Percentiles rank a stretch among this genome's conserved stretches.
Conservation (phyloP, 108 stramenopile genomes). For the Poteriospumella lacustris region DNA sequence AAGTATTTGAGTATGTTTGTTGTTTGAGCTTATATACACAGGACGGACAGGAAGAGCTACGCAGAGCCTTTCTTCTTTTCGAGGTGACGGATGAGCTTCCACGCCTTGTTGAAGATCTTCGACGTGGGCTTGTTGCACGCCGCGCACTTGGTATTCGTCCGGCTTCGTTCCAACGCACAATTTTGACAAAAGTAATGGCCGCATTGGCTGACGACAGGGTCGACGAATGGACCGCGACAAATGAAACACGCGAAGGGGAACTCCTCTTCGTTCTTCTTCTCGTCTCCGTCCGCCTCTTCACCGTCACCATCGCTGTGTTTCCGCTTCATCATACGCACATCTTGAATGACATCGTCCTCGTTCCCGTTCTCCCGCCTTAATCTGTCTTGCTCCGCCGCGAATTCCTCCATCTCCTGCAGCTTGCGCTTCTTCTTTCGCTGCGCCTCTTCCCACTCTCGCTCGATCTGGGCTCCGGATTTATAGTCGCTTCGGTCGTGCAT, state of each 20-base stretch:
- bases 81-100: conserved; percentile 32
- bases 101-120: conserved; percentile 72
- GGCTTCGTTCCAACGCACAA: conserved; percentile 61
- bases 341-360: background rate
- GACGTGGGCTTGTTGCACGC: conserved; percentile 81
- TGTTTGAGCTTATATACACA: too few species aligned
- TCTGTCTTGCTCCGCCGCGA: conserved; percentile 26
- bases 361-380: background rate
- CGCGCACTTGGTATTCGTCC: conserved; percentile 57
- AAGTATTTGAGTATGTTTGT: too few species aligned
- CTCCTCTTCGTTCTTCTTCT: conserved; percentile 56
- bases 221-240: conserved; percentile 72
- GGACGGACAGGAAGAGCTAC: too few species aligned
- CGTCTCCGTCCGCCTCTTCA: conserved; percentile 40
- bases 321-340: background rate
- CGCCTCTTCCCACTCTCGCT: conserved; percentile 80
- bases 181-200: conserved; percentile 85
- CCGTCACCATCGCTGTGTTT: background rate
- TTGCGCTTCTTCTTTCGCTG: conserved; percentile 52
- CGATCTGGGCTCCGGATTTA: conserved; percentile 87
- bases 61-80: too few species aligned
- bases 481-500: conserved; percentile 91
- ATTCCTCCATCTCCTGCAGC: conserved; percentile 43
- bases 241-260: conserved; percentile 91
- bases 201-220: conserved; percentile 87